Percentiles rank a stretch among this genome's conserved stretches.
Conservation (phyloP, 2,329 filamentous ascomycete species). For the Scytalidium lignicola region DNA sequence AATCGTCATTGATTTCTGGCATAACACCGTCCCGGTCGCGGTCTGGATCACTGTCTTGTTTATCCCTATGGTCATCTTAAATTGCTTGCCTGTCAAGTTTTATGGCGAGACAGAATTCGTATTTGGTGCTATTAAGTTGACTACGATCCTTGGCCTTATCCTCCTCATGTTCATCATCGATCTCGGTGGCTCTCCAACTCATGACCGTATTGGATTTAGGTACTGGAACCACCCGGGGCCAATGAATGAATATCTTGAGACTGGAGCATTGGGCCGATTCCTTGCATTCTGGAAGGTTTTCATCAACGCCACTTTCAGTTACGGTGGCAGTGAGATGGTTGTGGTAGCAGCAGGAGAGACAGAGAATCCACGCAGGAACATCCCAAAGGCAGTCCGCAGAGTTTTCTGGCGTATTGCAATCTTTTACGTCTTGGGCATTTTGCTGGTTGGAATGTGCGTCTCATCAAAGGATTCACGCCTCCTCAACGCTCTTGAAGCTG, state of each 20-base stretch:
- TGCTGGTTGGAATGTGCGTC: slow-evolving; percentile 53
- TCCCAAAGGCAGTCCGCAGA: slow-evolving; percentile 54
- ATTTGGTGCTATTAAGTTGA: slow-evolving; percentile 56
- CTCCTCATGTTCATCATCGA: slow-evolving; percentile 51
- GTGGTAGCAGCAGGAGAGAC: slow-evolving; percentile 57
- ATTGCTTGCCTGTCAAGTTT: slow-evolving; percentile 50
- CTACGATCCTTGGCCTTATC: slow-evolving; percentile 52
- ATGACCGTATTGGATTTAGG: slow-evolving; percentile 43
- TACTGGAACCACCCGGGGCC: slow-evolving; percentile 58
- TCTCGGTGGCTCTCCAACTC: slow-evolving; percentile 49
- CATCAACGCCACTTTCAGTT: slow-evolving; percentile 39
- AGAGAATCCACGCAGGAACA: slow-evolving; percentile 57
- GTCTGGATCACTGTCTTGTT: slow-evolving; percentile 58
- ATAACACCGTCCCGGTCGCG: slow-evolving; percentile 50
- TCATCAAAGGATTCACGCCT: slow-evolving; percentile 44
- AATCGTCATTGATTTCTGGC: slow-evolving; percentile 56
- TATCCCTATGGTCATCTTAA: slow-evolving; percentile 47
- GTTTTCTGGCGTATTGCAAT: slow-evolving; percentile 56
- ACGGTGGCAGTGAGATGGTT: slow-evolving; percentile 41
- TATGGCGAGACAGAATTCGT: slow-evolving; percentile 60
- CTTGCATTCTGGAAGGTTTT: slow-evolving; percentile 36
- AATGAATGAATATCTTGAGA: slow-evolving; percentile 59
- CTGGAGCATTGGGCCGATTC: slow-evolving; percentile 53
- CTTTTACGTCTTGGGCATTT: slow-evolving; percentile 58
- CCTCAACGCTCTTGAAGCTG: slow-evolving; percentile 26